Base-by-base conservation (phyloP, 768 basidiomycete species). In the Tulasnella sp. region DNA sequence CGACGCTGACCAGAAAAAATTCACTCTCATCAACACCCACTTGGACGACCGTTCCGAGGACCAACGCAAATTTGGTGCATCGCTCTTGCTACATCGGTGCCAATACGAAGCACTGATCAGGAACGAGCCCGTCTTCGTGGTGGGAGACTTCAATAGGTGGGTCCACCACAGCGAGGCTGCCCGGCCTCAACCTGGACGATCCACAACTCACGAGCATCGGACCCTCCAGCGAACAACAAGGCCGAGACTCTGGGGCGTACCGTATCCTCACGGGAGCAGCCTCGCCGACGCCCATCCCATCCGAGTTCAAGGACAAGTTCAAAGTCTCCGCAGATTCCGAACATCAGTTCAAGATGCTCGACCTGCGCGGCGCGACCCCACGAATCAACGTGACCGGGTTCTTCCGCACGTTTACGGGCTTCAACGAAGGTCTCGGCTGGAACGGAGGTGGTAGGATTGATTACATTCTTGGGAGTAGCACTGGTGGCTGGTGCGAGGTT, bases 141-240 rank as follows among this genome's bases (percentile, higher is more conserved):
- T 82, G 0, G 86, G 86, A 0, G 86, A 87, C 78, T 86, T 87
- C 75, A 87, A 87, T 75, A 86, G 85, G 75, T 80, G 81, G 5
- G 80, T 83, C 4, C 22, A 0, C 5, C 41, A 47, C 66, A n/a
- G n/a, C n/a, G n/a, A n/a, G n/a, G n/a, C n/a, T n/a, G n/a, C n/a
- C n/a, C n/a, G n/a, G 16, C 32, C 14, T 26, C 14, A n/a, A 47
- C 42, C 42, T 12, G n/a, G n/a, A n/a, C n/a, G n/a, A n/a, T n/a
- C n/a, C n/a, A n/a, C n/a, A n/a, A n/a, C n/a, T 6, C 35, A 22
- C 65, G 22, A 67, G 44, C 17, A 52, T 36, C 62, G 2, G 32
- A 11, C n/a, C 29, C 52, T 0, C 26, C 39, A 75, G 74, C 47
- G 47, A 42, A 37, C 69, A 42, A 42, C 26, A 41, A 1, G 86